phyloP scores from a whole-genome alignment of 352 stramenopile genomes.

The Pythium brachiatum region DNA sequence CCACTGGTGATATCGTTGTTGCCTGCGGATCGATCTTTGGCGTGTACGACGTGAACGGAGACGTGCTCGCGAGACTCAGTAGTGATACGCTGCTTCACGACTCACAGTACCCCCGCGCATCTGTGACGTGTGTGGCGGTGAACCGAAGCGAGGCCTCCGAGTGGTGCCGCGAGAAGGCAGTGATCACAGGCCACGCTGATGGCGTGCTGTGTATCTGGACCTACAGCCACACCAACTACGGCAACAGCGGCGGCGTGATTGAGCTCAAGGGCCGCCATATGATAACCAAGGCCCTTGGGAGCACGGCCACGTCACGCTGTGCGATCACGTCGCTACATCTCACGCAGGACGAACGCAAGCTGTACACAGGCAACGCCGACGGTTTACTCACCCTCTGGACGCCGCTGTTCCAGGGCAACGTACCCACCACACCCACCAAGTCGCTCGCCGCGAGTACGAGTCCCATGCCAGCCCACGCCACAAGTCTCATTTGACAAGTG shows the following conservation, averaged over 20 bases:
- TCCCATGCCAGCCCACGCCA: constrained; percentile 4
- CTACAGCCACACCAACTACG: constrained; percentile 44
- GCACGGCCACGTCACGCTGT: constrained; percentile 20
- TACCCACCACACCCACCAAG: constrained; percentile 24
- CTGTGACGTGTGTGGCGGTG: constrained; percentile 47
- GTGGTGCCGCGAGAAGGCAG: constrained; percentile 57
- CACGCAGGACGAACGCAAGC: constrained; percentile 52
- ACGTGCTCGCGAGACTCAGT: constrained; percentile 45
- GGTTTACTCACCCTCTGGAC: constrained; percentile 53
- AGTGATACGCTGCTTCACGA: constrained; percentile 48
- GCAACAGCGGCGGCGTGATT: constrained; percentile 46
- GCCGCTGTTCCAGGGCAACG: constrained; percentile 11
- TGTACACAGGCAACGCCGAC: constrained; percentile 59
- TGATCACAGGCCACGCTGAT: constrained; percentile 65
- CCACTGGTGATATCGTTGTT: constrained; percentile 61
- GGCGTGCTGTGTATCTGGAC: constrained; percentile 63
- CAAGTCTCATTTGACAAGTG: constrained; percentile 15
- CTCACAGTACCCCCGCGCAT: constrained; percentile 29
- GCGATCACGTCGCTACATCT: constrained; percentile 53
- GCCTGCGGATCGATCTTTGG: constrained; percentile 45
- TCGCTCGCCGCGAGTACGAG: constrained; percentile 14
- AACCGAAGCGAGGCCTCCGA: constrained; percentile 50
- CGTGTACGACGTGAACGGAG: constrained; percentile 70
- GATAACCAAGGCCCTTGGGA: constrained; percentile 24
- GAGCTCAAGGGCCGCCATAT: constrained; percentile 52